Percentiles rank a stretch among this genome's conserved stretches.
phyloP scores from a whole-genome alignment of 2,329 filamentous ascomycete genomes.

The Aspergillus sp. region DNA sequence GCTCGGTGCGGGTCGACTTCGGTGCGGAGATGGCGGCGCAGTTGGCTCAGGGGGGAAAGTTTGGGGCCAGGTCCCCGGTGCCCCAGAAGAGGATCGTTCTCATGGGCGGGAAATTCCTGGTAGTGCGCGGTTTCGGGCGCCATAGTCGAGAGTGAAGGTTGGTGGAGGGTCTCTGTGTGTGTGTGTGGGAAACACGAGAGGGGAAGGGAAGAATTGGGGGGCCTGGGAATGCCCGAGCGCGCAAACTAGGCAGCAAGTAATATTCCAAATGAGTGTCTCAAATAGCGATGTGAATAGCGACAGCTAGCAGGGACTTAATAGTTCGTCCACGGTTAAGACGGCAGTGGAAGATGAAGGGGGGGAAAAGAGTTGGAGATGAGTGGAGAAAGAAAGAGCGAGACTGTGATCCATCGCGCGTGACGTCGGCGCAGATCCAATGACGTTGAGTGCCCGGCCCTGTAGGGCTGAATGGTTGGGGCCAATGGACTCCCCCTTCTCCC shows the following conservation, averaged over 20 bases:
- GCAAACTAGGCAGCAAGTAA: not conserved
- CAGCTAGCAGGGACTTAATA: not conserved
- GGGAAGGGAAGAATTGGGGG: not conserved
- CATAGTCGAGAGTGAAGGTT: not conserved
- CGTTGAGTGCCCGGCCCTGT: conserved; percentile 3
- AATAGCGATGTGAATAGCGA: not conserved
- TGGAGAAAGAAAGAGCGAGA: not conserved
- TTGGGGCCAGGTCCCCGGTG: conserved; percentile 7
- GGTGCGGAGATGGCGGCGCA: conserved; percentile 16
- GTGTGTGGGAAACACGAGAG: not conserved
- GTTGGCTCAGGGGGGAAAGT: conserved; percentile 1
- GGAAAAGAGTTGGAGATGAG: not conserved
- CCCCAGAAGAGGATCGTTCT: conserved; percentile 6
- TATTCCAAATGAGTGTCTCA: not conserved
- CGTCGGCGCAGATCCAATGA: not conserved
- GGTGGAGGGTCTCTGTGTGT: not conserved
- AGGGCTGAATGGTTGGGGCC: conserved; percentile 2
- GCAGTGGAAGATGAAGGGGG: not conserved
- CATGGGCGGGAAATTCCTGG: conserved; percentile 7
- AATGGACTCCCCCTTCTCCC: not conserved
- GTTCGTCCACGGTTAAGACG: not conserved
- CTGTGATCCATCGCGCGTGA: not conserved
- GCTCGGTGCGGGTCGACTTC: conserved; percentile 64
- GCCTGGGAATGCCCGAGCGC: not conserved
- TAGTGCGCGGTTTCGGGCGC: conserved; percentile 1